Base-by-base conservation (phyloP, 768 basidiomycete genomes). In the Cystobasidium tubakii region DNA sequence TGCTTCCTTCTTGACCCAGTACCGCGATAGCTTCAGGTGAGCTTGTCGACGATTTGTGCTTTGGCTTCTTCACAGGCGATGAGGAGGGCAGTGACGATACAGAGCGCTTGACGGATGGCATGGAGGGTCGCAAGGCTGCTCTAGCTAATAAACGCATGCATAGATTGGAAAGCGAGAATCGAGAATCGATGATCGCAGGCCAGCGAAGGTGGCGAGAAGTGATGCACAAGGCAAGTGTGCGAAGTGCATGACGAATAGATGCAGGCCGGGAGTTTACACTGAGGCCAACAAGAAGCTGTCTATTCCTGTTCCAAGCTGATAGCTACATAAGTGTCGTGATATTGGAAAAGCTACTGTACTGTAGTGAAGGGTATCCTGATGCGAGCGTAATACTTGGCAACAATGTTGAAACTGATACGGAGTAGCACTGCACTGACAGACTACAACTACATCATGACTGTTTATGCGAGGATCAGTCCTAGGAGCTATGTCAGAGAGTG, bases 1-100 rank as follows among this genome's bases (percentile, higher is more conserved):
- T 71, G n/a, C 46, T n/a, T 12, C 69, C 50, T 44, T 71, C 34
- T 31, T 55, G 50, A 27, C 53, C 50, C 55, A 71, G 23, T 13
- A 33, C 29, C 17, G 34, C 10, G 13, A 33, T 10, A 34, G 21
- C 69, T n/a, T 43, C 55, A 27, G 29, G 25, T 19, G 53, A 36
- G n/a, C 19, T n/a, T 1, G 53, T 34, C 34, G 53, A 55, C 54
- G 55, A 57, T 31, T 36, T 46, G 12, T 54, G 69, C 36, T 55
- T 60, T n/a, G 33, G 9, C 34, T 71, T 71, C 69, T 71, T 71
- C 10, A 36, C 15, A 2, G 69, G 54, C 7, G 69, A 21, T 27
- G 55, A 7, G 19, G 69, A 57, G 1, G 69, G 6, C 33, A 34
- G 4, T 23, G 69, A 44, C 1, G 69, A 71, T n/a, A 29, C 69